Evolutionary conservation across 179 eudicot species (phyloP).

Genomic region (Dionaea muscipula): DNA sequence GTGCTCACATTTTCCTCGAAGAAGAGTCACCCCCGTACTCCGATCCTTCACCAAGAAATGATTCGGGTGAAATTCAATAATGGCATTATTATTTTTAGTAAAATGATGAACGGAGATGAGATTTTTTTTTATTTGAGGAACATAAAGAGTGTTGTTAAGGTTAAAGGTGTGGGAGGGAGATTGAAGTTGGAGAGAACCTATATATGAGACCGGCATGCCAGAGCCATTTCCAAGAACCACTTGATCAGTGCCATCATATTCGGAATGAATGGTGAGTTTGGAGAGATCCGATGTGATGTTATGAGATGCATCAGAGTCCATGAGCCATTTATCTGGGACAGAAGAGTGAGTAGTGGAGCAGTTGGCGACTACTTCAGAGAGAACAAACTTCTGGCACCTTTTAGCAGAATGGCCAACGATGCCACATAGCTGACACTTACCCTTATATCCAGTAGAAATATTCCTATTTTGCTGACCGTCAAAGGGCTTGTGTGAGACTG

Average conservation of each 20-base stretch:
- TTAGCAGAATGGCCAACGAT: not conserved
- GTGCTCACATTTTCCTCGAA: not conserved
- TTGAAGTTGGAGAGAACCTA: not conserved
- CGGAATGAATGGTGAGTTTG: not conserved
- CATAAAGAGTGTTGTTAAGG: conserved; percentile 5
- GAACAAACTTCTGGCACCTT: not conserved
- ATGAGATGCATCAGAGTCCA: conserved; percentile 11
- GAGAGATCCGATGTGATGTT: not conserved
- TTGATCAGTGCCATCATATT: conserved; percentile 9
- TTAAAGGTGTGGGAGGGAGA: not conserved
- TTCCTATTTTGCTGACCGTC: no score
- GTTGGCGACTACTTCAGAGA: not conserved
- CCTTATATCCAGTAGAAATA: no score
- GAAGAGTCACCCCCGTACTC: not conserved
- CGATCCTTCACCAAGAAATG: conserved; percentile 1
- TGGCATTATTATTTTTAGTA: not conserved
- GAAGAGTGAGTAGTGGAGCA: no score
- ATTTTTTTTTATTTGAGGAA: conserved; percentile 2
- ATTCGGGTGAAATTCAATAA: conserved; percentile 8
- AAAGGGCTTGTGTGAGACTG: no score
- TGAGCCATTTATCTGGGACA: not conserved
- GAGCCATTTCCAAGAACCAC: conserved; percentile 10
- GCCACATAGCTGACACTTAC: no score
- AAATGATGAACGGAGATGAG: conserved; percentile 8
- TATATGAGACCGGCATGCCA: conserved; percentile 3